phyloP scores from a whole-genome alignment of 768 basidiomycete species.

The Saitozyma sp. region DNA sequence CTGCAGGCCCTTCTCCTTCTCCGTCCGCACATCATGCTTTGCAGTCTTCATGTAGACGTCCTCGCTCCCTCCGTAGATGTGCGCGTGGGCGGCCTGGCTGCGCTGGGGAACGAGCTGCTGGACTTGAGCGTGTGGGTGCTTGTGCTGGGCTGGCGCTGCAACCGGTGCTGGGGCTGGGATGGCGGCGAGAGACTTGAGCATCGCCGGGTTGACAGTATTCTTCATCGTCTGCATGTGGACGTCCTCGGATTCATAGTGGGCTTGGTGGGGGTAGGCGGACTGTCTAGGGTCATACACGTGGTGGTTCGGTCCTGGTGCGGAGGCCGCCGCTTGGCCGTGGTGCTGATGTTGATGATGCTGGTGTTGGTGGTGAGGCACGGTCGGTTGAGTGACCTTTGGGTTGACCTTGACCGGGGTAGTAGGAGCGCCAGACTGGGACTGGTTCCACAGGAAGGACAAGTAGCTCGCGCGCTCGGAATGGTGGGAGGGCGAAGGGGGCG shows the following conservation, averaged over 20 bases:
- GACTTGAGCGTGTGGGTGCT: constrained; percentile 5
- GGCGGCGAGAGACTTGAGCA: constrained; percentile 41
- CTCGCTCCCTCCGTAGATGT: constrained; percentile 16
- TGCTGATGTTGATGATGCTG: constrained; percentile 11
- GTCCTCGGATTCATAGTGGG: constrained; percentile 54
- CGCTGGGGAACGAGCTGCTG: constrained; percentile 4
- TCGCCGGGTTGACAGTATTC: constrained; percentile 43
- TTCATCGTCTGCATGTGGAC: constrained; percentile 80
- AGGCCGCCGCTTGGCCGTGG: background rate
- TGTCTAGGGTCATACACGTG: background rate
- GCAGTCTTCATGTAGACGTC: constrained; percentile 51
- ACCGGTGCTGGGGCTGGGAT: constrained; percentile 12
- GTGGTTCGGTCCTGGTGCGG: background rate
- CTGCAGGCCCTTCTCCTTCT: constrained; percentile 51
- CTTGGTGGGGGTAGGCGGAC: constrained; percentile 16
- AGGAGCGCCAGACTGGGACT: constrained; percentile 35
- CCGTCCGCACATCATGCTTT: constrained; percentile 33
- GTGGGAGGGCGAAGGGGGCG: constrained; percentile 4
- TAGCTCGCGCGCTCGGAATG: constrained; percentile 38
- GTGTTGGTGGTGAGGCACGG: constrained; percentile 20
- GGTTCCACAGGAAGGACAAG: constrained; percentile 39
- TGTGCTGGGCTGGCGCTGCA: no score
- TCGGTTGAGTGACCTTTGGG: constrained; percentile 23
- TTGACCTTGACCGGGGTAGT: constrained; percentile 48
- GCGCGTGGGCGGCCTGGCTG: constrained; percentile 7